Conservation (phyloP, 805 yeast species). For the Huiozyma sinensis region DNA sequence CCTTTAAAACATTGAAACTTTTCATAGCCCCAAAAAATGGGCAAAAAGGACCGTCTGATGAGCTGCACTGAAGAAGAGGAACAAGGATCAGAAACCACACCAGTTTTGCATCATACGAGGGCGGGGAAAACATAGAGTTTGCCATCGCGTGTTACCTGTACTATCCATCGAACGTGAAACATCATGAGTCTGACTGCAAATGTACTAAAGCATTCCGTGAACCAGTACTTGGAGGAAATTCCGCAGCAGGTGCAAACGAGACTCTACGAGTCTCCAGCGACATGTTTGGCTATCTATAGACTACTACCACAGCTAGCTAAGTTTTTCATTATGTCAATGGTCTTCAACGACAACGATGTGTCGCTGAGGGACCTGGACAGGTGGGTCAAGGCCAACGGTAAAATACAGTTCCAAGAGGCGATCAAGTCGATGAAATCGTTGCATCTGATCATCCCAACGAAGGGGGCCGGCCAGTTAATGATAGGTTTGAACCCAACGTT, state of each 20-base stretch:
- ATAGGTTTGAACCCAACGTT: slow-evolving; percentile 59
- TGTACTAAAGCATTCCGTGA: slow-evolving; percentile 60
- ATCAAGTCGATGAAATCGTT: slow-evolving; percentile 63
- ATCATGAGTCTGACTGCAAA: slow-evolving; percentile 15
- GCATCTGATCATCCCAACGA: slow-evolving; percentile 47
- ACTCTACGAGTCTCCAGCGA: slow-evolving; percentile 80
- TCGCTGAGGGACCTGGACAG: slow-evolving; percentile 56
- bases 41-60: too few relatives aligned
- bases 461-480: slow-evolving; percentile 18
- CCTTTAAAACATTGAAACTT: too few relatives aligned
- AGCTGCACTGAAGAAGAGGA: slow-evolving; percentile 9
- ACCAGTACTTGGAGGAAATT: slow-evolving; percentile 80
- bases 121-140: background rate
- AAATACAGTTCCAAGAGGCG: slow-evolving; percentile 55
- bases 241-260: slow-evolving; percentile 80
- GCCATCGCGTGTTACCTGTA: background rate
- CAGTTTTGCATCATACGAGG: background rate
- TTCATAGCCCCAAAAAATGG: too few relatives aligned
- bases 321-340: slow-evolving; percentile 75
- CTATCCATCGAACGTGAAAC: background rate
- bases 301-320: slow-evolving; percentile 83
- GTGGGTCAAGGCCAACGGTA: slow-evolving; percentile 59
- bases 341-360: slow-evolving; percentile 69
- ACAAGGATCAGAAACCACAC: background rate
- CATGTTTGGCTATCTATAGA: slow-evolving; percentile 88